A percentile compares a stretch with the other conserved stretches of the same genome.
Evolutionary conservation across 2,329 filamentous ascomycete species (phyloP).

Genomic region (Talaromyces amestolkiae): DNA sequence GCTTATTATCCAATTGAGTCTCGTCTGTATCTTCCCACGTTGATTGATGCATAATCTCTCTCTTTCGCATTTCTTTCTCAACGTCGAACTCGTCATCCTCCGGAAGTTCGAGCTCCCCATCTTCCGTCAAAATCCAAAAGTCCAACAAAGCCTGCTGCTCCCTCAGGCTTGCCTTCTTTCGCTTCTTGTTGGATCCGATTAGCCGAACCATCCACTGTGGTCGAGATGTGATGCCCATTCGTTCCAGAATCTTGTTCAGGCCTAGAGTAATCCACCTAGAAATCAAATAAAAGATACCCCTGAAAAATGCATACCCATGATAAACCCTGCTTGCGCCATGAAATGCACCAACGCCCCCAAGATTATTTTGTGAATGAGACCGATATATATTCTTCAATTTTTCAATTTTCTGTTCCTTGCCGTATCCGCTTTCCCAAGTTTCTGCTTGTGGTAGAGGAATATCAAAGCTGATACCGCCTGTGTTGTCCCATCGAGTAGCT

Average conservation of each 20-base stretch:
- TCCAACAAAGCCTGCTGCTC: slow-evolving; percentile 38
- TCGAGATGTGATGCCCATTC: slow-evolving; percentile 59
- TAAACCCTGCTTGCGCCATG: slow-evolving; percentile 75
- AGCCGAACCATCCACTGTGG: slow-evolving; percentile 61
- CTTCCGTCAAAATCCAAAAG: slow-evolving; percentile 55
- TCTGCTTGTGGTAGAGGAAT: slow-evolving; percentile 29
- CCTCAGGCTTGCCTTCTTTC: slow-evolving; percentile 19
- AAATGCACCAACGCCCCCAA: slow-evolving; percentile 71
- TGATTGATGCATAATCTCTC: slow-evolving; percentile 48
- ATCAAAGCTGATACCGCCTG: slow-evolving; percentile 36
- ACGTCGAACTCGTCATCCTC: slow-evolving; percentile 70
- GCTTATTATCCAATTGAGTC: slow-evolving; percentile 65
- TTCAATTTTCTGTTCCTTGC: slow-evolving; percentile 45
- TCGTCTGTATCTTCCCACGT: slow-evolving; percentile 54
- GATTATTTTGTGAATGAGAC: slow-evolving; percentile 36
- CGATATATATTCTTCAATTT: slow-evolving; percentile 36
- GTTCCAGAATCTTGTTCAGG: slow-evolving; percentile 54
- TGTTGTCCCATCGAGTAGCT: slow-evolving; percentile 31
- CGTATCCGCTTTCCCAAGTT: slow-evolving; percentile 49
- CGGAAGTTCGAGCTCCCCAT: slow-evolving; percentile 56
- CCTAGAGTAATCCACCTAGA: slow-evolving; percentile 58
- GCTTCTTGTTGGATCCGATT: slow-evolving; percentile 30
- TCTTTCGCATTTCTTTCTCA: slow-evolving; percentile 71
- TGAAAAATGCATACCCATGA: slow-evolving; percentile 71
- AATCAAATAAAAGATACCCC: slow-evolving; percentile 68